Percentiles rank a stretch among this genome's conserved stretches.
These are phyloP conservation scores for Curvularia sp. DNA, from an alignment of 2,329 filamentous ascomycete species.

Conservation along the genomic window DNA sequence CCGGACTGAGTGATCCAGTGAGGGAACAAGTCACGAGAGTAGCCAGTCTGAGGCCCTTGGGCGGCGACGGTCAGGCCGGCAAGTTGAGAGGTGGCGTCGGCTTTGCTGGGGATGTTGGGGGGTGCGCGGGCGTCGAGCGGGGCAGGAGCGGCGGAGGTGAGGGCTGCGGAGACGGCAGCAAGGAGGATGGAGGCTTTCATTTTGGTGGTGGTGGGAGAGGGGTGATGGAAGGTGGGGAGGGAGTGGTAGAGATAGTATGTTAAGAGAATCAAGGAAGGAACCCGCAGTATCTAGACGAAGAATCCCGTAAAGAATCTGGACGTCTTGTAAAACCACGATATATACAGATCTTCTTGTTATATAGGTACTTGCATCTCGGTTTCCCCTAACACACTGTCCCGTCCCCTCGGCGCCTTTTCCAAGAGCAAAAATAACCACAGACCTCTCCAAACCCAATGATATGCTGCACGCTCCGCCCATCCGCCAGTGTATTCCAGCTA, in stretches of 20 bases:
- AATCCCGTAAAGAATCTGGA: not conserved
- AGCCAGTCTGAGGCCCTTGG: conserved; percentile 62
- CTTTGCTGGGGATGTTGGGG: conserved; percentile 68
- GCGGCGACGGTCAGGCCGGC: conserved; percentile 64
- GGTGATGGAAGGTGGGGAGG: not conserved
- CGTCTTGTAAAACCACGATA: conserved; percentile 1
- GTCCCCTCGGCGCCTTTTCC: not conserved
- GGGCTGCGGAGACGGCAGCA: conserved; percentile 31
- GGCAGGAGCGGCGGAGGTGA: conserved; percentile 41
- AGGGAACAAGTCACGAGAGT: conserved; percentile 72
- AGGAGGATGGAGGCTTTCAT: conserved; percentile 44
- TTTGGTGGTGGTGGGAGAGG: conserved; percentile 4
- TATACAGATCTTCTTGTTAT: not conserved
- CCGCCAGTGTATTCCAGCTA: conserved; percentile 10
- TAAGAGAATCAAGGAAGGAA: not conserved
- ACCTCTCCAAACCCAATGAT: conserved; percentile 36
- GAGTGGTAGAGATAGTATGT: not conserved
- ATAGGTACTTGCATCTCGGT: not conserved
- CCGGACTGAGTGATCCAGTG: conserved; percentile 69
- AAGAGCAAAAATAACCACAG: not conserved
- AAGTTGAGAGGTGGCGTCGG: conserved; percentile 65
- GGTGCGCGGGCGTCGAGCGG: conserved; percentile 51
- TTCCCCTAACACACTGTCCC: not conserved
- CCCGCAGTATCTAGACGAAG: not conserved
- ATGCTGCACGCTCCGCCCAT: conserved; percentile 32